Percentiles rank a stretch among this genome's conserved stretches.
These are phyloP conservation scores for Metschnikowia drakensbergensis DNA, from an alignment of 805 yeast genomes.

Conservation along the genomic window DNA sequence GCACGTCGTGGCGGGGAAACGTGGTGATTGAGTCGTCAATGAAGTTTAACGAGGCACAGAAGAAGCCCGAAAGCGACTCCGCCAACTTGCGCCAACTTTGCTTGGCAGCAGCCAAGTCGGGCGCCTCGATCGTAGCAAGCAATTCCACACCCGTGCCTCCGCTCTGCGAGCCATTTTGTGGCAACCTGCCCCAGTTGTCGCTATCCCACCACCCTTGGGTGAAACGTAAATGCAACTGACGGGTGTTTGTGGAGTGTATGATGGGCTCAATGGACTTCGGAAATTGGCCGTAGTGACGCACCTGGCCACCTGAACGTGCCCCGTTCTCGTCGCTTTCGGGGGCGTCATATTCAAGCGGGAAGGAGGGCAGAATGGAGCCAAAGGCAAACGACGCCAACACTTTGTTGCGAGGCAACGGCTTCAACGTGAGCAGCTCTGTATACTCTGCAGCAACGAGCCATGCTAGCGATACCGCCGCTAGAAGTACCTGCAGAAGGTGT, in stretches of 20 bases:
- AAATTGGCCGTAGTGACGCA: constrained; percentile 59
- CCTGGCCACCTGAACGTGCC: neutral
- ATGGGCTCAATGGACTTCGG: constrained; percentile 82
- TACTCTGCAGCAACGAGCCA: constrained; percentile 28
- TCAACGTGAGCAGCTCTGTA: constrained; percentile 56
- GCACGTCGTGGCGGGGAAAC: constrained; percentile 43
- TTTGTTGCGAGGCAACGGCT: constrained; percentile 71
- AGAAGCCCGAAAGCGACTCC: constrained; percentile 79
- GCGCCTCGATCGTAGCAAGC: constrained; percentile 81
- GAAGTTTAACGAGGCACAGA: constrained; percentile 92
- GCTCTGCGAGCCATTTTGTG: constrained; percentile 61
- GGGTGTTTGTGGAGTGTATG: constrained; percentile 57
- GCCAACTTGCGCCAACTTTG: constrained; percentile 67
- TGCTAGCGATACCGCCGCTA: constrained; percentile 6
- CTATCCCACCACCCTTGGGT: constrained; percentile 96
- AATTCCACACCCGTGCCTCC: constrained; percentile 97
- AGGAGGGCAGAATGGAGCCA: constrained; percentile 52
- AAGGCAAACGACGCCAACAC: constrained; percentile 70
- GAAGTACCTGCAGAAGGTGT: neutral
- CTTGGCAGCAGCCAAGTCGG: constrained; percentile 49
- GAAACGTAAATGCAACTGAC: constrained; percentile 80
- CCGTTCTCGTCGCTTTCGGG: neutral
- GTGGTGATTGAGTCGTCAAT: constrained; percentile 79
- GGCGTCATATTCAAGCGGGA: constrained; percentile 20
- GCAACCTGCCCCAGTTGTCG: constrained; percentile 79